A percentile compares a stretch with the other conserved stretches of the same genome.
phyloP scores from a whole-genome alignment of 176 grass and related monocot species.

The Poa pratensis region DNA sequence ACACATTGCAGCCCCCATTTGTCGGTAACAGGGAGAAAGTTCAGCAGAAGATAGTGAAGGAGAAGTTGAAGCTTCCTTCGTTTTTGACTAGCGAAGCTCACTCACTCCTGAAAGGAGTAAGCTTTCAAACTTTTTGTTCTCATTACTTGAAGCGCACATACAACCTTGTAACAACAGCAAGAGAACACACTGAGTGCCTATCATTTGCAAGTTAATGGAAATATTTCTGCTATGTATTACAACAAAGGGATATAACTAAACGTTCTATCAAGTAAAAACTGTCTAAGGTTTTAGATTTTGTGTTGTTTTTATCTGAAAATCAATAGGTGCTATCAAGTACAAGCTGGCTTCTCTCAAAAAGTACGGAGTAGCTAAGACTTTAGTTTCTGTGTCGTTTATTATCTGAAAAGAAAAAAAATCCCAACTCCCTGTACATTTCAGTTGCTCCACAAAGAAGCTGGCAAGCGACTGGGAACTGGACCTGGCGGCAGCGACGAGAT shows the following conservation, averaged over 20 bases:
- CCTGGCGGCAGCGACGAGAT: slow-evolving; percentile 64
- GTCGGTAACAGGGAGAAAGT: slow-evolving; percentile 76
- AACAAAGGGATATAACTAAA: too few species aligned
- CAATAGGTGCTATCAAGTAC: too few species aligned
- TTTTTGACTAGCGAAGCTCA: slow-evolving; percentile 93
- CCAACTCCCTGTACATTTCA: slow-evolving; percentile 10
- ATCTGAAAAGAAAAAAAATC: background rate
- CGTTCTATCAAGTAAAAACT: too few species aligned
- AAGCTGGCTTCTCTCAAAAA: too few species aligned
- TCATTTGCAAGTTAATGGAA: background rate
- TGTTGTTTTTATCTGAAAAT: too few species aligned
- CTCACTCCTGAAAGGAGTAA: slow-evolving; percentile 95
- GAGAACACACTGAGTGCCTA: too few species aligned
- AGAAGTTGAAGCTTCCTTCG: slow-evolving; percentile 84
- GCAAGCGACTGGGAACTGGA: slow-evolving; percentile 72
- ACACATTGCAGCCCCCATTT: slow-evolving; percentile 72
- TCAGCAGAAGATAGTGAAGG: slow-evolving; percentile 92
- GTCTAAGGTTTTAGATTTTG: too few species aligned
- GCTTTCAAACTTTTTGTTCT: background rate
- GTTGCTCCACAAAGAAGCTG: slow-evolving; percentile 84
- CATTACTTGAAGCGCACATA: too few species aligned
- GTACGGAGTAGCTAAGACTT: background rate
- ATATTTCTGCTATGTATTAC: background rate
- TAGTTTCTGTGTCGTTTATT: background rate
- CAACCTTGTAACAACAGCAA: too few species aligned